phyloP scores from a whole-genome alignment of 306 rosid species.

The Acacia acuminata region DNA sequence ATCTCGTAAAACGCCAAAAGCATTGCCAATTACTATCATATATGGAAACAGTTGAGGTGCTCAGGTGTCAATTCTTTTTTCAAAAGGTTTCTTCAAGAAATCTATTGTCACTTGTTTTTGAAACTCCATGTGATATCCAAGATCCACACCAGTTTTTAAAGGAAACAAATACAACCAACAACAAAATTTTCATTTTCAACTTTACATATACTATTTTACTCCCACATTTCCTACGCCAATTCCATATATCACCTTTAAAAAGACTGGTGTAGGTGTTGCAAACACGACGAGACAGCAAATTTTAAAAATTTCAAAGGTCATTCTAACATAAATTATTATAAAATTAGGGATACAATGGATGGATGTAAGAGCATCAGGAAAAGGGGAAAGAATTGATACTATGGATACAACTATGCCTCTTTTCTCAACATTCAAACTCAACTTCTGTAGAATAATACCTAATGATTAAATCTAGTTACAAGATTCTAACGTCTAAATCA shows the following conservation, averaged over 20 bases:
- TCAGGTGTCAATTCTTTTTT: too few relatives aligned
- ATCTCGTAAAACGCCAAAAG: not conserved
- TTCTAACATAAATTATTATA: not conserved
- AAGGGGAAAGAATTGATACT: not conserved
- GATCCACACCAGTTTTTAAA: too few relatives aligned
- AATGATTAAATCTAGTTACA: not conserved
- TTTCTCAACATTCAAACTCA: not conserved
- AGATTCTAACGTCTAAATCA: not conserved
- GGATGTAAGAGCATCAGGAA: not conserved
- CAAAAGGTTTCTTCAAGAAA: too few relatives aligned
- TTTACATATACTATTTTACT: not conserved
- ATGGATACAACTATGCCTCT: not conserved
- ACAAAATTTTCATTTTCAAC: not conserved
- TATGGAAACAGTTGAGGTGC: too few relatives aligned
- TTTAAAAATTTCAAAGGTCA: not conserved
- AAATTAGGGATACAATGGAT: not conserved
- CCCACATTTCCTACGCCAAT: not conserved
- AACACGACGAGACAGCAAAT: not conserved
- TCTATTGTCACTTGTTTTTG: too few relatives aligned
- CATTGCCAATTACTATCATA: not conserved
- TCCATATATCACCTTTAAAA: not conserved
- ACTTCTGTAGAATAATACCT: not conserved
- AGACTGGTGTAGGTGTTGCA: not conserved
- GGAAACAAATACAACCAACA: not conserved
- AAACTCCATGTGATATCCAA: too few relatives aligned